Evolutionary conservation across 345 rosid genomes (phyloP).

Genomic region (Eucalyptus coolabah): DNA sequence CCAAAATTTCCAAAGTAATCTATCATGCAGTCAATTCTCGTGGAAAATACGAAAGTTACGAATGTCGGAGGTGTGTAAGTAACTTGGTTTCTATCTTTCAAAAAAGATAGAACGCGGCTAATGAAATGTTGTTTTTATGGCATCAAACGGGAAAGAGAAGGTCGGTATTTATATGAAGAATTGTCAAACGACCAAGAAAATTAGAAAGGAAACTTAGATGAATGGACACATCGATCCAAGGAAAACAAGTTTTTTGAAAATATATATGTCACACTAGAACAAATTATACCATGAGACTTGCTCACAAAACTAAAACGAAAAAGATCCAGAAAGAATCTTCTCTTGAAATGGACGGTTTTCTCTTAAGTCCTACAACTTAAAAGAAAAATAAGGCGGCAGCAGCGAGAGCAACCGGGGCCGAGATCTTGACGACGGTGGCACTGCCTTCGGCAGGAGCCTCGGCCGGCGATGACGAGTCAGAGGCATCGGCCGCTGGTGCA

Average conservation of each 20-base stretch:
- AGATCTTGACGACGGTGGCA: neutral
- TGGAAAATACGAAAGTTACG: neutral
- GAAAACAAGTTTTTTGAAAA: neutral
- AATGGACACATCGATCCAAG: neutral
- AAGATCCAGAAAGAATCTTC: neutral
- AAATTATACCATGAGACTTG: neutral
- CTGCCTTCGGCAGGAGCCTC: neutral
- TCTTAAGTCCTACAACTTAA: neutral
- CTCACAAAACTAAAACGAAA: neutral
- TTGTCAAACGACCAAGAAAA: neutral
- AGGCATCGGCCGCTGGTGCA: neutral
- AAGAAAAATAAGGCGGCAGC: neutral
- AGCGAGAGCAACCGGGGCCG: neutral
- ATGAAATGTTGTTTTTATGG: neutral
- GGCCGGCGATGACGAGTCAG: neutral
- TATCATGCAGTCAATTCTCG: neutral
- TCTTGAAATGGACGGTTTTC: neutral
- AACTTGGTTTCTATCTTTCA: neutral
- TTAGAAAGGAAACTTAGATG: neutral
- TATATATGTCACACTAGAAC: neutral
- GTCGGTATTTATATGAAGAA: fast-evolving
- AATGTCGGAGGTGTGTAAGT: neutral
- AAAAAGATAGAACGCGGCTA: neutral
- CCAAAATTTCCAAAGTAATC: neutral
- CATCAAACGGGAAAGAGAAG: neutral